Percentiles rank a stretch among this genome's conserved stretches.
phyloP scores from a whole-genome alignment of 1,284 basidiomycete species.

The Laetiporus sulphureus region DNA sequence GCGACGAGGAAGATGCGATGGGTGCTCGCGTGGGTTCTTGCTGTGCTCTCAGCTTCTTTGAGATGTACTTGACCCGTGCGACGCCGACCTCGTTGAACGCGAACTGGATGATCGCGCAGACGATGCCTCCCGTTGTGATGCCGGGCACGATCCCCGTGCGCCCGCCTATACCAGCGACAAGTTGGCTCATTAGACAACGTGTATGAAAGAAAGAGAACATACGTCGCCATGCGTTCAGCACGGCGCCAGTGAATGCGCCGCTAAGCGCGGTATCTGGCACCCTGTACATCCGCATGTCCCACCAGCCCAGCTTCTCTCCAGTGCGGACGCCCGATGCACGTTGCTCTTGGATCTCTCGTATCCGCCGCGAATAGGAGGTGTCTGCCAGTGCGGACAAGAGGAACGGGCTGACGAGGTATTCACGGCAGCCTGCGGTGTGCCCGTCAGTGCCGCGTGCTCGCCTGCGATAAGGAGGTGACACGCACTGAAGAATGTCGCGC shows the following conservation, averaged over 20 bases:
- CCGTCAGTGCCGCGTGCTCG: background rate
- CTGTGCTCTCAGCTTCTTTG: slow-evolving; percentile 25
- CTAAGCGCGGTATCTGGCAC: slow-evolving; percentile 59
- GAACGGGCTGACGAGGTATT: slow-evolving; percentile 55
- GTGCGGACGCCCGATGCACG: slow-evolving; percentile 12
- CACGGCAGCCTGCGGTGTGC: slow-evolving; percentile 47
- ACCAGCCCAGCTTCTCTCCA: slow-evolving; percentile 29
- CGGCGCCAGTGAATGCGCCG: slow-evolving; percentile 54
- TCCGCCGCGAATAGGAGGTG: slow-evolving; percentile 31
- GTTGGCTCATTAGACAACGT: background rate
- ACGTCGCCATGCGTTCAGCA: slow-evolving; percentile 43
- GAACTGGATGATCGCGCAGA: slow-evolving; percentile 54
- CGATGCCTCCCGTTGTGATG: slow-evolving; percentile 42
- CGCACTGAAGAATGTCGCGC: slow-evolving; percentile 68
- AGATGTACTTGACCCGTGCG: slow-evolving; percentile 47
- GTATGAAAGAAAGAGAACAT: slow-evolving; percentile 1
- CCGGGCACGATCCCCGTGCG: slow-evolving; percentile 40
- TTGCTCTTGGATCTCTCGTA: slow-evolving; percentile 27
- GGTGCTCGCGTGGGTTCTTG: slow-evolving; percentile 15
- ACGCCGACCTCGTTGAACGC: slow-evolving; percentile 60
- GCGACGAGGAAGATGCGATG: too few relatives aligned
- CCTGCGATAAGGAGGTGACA: slow-evolving; percentile 5
- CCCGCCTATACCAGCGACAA: slow-evolving; percentile 29
- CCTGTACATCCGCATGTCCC: slow-evolving; percentile 47
- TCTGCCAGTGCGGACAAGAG: slow-evolving; percentile 32